Percentiles rank a stretch among this genome's conserved stretches.
These are phyloP conservation scores for Hypoxylon subgilvum DNA, from an alignment of 495 filamentous ascomycete species.

Conservation along the genomic window DNA sequence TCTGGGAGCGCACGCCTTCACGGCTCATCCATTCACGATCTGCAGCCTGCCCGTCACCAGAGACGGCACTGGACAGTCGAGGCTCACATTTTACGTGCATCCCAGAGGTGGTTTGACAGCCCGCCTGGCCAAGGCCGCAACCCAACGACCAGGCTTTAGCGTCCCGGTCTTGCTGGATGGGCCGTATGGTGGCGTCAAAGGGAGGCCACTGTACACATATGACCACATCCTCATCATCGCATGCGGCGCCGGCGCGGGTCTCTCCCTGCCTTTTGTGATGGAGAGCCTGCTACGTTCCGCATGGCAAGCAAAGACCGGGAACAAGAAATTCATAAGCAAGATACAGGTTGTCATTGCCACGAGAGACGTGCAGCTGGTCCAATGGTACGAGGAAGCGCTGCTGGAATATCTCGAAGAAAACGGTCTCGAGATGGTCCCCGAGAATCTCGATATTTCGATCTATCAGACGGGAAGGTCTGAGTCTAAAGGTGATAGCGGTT, in stretches of 20 bases:
- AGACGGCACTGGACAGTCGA: constrained; percentile 8
- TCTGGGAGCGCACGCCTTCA: constrained; percentile 63
- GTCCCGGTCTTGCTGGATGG: constrained; percentile 76
- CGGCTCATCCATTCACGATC: constrained; percentile 81
- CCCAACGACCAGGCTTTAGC: constrained; percentile 14
- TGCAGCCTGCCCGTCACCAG: constrained; percentile 62
- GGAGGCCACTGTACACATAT: constrained; percentile 25
- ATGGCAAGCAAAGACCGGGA: constrained; percentile 3
- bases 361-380: constrained; percentile 27
- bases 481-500: constrained; percentile 14
- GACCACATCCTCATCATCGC: constrained; percentile 56
- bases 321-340: constrained; percentile 12
- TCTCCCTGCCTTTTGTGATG: constrained; percentile 53
- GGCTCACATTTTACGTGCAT: constrained; percentile 35
- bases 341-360: constrained; percentile 49
- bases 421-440: constrained; percentile 17
- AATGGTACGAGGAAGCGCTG: constrained; percentile 43
- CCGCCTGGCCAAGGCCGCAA: constrained; percentile 14
- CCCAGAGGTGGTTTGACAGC: constrained; percentile 35
- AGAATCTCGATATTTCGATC: constrained; percentile 28
- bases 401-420: constrained; percentile 29
- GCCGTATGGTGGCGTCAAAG: constrained; percentile 70
- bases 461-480: constrained; percentile 25
- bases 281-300: constrained; percentile 23
- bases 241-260: constrained; percentile 63